Evolutionary conservation across 768 basidiomycete genomes (phyloP).

Genomic region (Xerocomus spinulosus): DNA sequence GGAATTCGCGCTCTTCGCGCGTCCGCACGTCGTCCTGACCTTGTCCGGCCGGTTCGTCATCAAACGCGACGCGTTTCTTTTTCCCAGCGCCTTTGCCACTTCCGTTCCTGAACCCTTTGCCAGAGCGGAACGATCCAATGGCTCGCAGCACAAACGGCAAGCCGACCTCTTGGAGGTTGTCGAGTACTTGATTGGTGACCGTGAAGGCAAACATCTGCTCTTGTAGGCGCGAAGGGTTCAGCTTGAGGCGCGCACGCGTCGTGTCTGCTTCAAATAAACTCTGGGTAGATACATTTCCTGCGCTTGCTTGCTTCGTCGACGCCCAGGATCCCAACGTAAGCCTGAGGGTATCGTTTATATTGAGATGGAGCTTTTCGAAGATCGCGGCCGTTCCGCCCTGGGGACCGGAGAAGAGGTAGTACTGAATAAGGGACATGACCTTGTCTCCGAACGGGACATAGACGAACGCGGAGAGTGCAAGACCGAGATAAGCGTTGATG

Average conservation of each 20-base stretch:
- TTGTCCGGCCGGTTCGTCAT: conserved; percentile 46
- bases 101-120: conserved; percentile 34
- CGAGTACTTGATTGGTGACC: conserved; percentile 83
- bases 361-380: conserved; percentile 22
- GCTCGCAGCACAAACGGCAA: conserved; percentile 73
- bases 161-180: conserved; percentile 74
- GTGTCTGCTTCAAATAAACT: conserved; percentile 50
- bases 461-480: conserved; percentile 91
- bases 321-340: conserved; percentile 25
- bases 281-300: conserved; percentile 13
- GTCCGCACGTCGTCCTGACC: conserved; percentile 29
- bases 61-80: conserved; percentile 71
- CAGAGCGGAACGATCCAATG: conserved; percentile 46
- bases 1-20: conserved; percentile 69
- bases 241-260: conserved; percentile 48
- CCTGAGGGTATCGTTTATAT: conserved; percentile 25
- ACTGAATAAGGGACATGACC: conserved; percentile 59
- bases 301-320: conserved; percentile 6
- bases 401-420: conserved; percentile 23
- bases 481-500: conserved; percentile 85
- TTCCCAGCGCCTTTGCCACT: conserved; percentile 23
- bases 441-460: conserved; percentile 92
- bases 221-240: conserved; percentile 67
- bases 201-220: conserved; percentile 93
- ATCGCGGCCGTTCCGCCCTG: conserved; percentile 10